Evolutionary conservation across 108 stramenopile genomes (phyloP), one percentile per base, ranked within the genome.

Genomic region (Hondaea fermentalgiana): DNA sequence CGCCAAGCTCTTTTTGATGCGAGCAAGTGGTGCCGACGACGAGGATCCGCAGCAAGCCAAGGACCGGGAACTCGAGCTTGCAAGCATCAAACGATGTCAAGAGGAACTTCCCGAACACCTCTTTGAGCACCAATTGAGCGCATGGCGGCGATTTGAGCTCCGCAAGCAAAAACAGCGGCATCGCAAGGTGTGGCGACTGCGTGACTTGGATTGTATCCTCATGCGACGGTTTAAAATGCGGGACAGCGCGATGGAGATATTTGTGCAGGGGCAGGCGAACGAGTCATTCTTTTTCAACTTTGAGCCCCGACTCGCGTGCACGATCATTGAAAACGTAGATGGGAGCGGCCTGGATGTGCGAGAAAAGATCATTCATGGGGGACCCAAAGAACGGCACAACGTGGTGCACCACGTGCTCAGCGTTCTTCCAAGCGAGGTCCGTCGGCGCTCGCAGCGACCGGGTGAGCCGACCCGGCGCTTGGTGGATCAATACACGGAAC

Each of bases 251-350:
- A 53, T 83, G 8, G 76, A 83, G 23, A 83, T 83, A 6, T 83
- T 83, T 83, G 76, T 83, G 12, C 45, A 53, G 49, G 76, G 76
- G 12, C 51, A 47, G 16, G 49, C 45, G 51, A 47, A 83, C 76
- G 76, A 83, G 51, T 83, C 76, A 21, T 83, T 83, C 3, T 83
- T 83, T 4, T 35, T 83, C 28, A 53, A 83, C 76, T 83, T 83
- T 28, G 76, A 47, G n/a, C 10, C 6, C 6, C 49, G 45, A 23
- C 19, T 83, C 1, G 6, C n/a, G 3, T 83, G 76, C 28, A 47
- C 12, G 45, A 21, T 53, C 28, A 8, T 53, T 83, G 49, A 53
- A 0, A 28, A 8, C 6, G 51, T 16, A 17, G 45, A 8, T 23
- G 23, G 76, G 76, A 83, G 49, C 51, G 76, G 6, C 43, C 8